Conservation (phyloP, 805 yeast species). For the Nakazawaea ambrosiae region DNA sequence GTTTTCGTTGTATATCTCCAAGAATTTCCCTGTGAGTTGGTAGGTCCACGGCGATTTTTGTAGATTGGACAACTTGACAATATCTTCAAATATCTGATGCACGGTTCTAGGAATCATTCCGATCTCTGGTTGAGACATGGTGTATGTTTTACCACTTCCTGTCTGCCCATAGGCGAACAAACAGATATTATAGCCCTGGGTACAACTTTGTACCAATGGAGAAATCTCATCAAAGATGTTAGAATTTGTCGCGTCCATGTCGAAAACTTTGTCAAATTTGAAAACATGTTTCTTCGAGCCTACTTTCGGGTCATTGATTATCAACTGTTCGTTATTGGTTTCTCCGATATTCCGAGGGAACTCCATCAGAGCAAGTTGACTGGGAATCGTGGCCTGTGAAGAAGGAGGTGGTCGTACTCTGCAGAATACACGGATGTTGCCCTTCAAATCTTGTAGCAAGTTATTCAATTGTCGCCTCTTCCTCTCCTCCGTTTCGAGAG, state of each 20-base stretch:
- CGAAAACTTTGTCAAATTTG: conserved; percentile 75
- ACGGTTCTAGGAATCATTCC: conserved; percentile 84
- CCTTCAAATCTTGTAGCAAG: conserved; percentile 76
- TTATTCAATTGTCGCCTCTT: conserved; percentile 62
- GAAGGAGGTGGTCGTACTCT: conserved; percentile 62
- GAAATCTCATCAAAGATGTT: conserved; percentile 80
- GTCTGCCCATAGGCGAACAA: conserved; percentile 97
- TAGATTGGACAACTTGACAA: conserved; percentile 35
- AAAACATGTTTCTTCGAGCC: conserved; percentile 31
- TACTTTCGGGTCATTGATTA: not conserved
- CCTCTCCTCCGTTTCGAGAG: conserved; percentile 41
- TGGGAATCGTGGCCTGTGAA: not conserved
- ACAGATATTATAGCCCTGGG: conserved; percentile 89
- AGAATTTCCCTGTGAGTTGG: conserved; percentile 60
- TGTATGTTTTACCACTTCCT: conserved; percentile 89
- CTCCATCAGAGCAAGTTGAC: not conserved
- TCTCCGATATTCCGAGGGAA: conserved; percentile 21
- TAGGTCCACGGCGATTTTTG: conserved; percentile 49
- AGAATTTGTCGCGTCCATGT: conserved; percentile 40
- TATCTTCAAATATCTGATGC: conserved; percentile 56
- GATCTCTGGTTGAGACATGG: conserved; percentile 67
- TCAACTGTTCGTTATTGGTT: not conserved
- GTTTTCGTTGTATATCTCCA: conserved; percentile 85
- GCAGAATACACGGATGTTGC: conserved; percentile 88
- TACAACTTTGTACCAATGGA: conserved; percentile 75